Conservation (phyloP, 2,329 filamentous ascomycete species). For the Parascedosporium putredinis region DNA sequence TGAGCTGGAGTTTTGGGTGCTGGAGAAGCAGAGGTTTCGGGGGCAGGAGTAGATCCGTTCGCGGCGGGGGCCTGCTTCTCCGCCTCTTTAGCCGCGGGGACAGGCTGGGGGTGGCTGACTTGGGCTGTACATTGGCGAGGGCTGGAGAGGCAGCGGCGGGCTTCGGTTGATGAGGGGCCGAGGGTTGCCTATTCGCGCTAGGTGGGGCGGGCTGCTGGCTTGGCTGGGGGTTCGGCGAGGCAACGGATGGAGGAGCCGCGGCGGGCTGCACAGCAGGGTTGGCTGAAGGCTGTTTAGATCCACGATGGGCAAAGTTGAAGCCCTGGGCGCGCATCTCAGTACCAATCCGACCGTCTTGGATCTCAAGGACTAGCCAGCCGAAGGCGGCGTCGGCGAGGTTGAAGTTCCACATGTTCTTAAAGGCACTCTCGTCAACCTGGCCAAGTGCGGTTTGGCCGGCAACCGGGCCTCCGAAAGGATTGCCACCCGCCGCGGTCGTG, state of each 20-base stretch:
- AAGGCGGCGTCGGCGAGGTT: slow-evolving; percentile 96
- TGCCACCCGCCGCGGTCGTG: slow-evolving; percentile 83
- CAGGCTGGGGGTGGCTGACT: slow-evolving; percentile 39
- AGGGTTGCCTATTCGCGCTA: background rate
- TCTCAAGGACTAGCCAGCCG: slow-evolving; percentile 87
- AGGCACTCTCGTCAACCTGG: slow-evolving; percentile 94
- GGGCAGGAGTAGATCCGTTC: slow-evolving; percentile 43
- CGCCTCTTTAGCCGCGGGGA: slow-evolving; percentile 39
- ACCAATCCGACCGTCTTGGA: slow-evolving; percentile 90
- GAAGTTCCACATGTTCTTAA: slow-evolving; percentile 99
- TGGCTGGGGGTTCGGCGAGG: slow-evolving; percentile 13
- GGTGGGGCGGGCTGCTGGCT: slow-evolving; percentile 8
- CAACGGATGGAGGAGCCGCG: slow-evolving; percentile 20
- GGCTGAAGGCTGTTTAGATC: slow-evolving; percentile 59
- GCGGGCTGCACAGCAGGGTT: slow-evolving; percentile 26
- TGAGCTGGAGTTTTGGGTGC: slow-evolving; percentile 50
- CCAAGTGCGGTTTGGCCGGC: slow-evolving; percentile 64
- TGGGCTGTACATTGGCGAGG: slow-evolving; percentile 25
- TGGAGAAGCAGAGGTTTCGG: slow-evolving; percentile 45
- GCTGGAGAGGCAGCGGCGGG: slow-evolving; percentile 7
- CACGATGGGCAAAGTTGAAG: slow-evolving; percentile 97
- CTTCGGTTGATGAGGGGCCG: slow-evolving; percentile 2
- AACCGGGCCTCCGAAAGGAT: slow-evolving; percentile 85
- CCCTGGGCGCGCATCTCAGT: slow-evolving; percentile 98
- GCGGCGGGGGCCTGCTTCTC: slow-evolving; percentile 42